Evolutionary conservation across 1,284 basidiomycete genomes (phyloP).

Genomic region (Moesziomyces sp.): DNA sequence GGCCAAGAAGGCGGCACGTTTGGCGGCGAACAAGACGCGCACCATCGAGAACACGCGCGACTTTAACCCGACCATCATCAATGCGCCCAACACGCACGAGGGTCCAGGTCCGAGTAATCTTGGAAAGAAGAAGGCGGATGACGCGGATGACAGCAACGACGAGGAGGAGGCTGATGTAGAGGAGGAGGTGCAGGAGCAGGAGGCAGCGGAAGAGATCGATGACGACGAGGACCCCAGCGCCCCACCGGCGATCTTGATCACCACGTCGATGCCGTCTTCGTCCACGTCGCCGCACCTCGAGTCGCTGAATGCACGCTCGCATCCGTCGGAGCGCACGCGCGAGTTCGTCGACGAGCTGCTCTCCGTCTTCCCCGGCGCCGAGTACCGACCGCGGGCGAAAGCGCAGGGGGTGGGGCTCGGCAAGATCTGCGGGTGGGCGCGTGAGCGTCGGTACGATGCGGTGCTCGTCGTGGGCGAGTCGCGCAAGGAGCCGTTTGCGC

Average conservation of each 20-base stretch:
- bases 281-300: slow-evolving; percentile 56
- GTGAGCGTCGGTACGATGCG: slow-evolving; percentile 85
- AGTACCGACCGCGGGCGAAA: slow-evolving; percentile 89
- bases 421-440: slow-evolving; percentile 92
- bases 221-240: slow-evolving; percentile 56
- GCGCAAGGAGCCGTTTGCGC: slow-evolving; percentile 78
- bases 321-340: slow-evolving; percentile 68
- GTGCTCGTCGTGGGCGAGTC: slow-evolving; percentile 95
- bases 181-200: slow-evolving; percentile 48
- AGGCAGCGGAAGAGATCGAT: slow-evolving; percentile 55
- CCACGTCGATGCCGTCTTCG: slow-evolving; percentile 64
- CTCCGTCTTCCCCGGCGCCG: slow-evolving; percentile 91
- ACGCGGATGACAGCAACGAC: slow-evolving; percentile 3
- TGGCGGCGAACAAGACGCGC: slow-evolving; percentile 83
- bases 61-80: slow-evolving; percentile 81
- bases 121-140: slow-evolving; percentile 2
- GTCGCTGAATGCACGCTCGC: slow-evolving; percentile 74
- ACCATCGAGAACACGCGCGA: slow-evolving; percentile 94
- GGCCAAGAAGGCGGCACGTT: slow-evolving; percentile 76
- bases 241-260: slow-evolving; percentile 61
- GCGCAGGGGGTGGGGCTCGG: slow-evolving; percentile 94
- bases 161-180: slow-evolving; percentile 43
- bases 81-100: slow-evolving; percentile 63
- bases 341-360: slow-evolving; percentile 81
- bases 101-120: slow-evolving; percentile 69